Base-by-base conservation (phyloP, 2,329 filamentous ascomycete species). In the Zarea fungicola region DNA sequence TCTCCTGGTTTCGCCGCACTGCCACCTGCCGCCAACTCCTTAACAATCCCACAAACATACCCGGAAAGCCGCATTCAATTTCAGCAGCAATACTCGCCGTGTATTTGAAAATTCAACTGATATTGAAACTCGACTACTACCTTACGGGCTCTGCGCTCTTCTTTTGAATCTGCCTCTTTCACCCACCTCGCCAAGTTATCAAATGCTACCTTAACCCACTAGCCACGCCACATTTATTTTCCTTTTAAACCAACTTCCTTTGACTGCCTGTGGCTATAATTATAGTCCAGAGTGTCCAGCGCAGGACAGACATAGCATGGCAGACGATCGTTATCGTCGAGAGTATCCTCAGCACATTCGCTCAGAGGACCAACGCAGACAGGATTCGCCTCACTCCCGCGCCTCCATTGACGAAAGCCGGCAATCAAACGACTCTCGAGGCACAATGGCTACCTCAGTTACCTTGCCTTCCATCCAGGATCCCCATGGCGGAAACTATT, bases 391-490 rank as follows among this genome's bases (percentile, higher is more conserved):
- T 42, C 68, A 68, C 51, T 61, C 60, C 44, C 60, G 55, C 26
- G 51, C 56, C 49, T 68, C 69, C 50, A 69, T 68, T 48, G 71
- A 74, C 54, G 66, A 67, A 53, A 59, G 63, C 40, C 62, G 65
- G 37, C 66, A 64, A 14, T 42, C 50, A 37, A 55, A 63, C 49
- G 56, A 55, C 31, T 55, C 61, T 46, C 55, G 59, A 56, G 47
- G 55, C 55, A 65, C 55, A 55, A 75, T 75, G 69, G 69, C 72
- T 45, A 60, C 68, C 42, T 64, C 67, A 50, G 68, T 75, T 51
- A 75, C 69, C 52, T 63, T 76, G 28, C 75, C 76, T 1, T 71
- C 75, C 16, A 77, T 78, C 46, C 68, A 76, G 47, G 75, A 77
- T 56, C 62, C 69, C 40, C 65, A 70, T 43, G 58, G 62, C 28